A percentile compares a stretch with the other conserved stretches of the same genome.
Evolutionary conservation across 371 early-diverging fungal species (phyloP).

Genomic region (Dichotomocladium elegans): DNA sequence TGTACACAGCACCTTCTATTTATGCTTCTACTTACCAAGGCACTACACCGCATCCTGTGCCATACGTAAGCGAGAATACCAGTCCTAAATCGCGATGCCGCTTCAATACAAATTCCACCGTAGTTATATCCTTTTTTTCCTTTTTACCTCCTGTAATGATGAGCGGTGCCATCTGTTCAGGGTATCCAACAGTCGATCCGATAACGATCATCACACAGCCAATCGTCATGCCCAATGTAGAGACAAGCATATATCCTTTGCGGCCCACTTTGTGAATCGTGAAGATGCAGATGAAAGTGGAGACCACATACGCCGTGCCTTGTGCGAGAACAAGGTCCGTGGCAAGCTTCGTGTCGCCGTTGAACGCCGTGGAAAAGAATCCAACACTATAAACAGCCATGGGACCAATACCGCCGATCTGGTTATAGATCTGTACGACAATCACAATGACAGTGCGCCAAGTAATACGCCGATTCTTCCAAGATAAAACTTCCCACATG

Average conservation of each 20-base stretch:
- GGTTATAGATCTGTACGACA: conserved; percentile 46
- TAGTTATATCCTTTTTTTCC: background rate
- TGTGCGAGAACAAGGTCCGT: conserved; percentile 34
- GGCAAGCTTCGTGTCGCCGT: conserved; percentile 24
- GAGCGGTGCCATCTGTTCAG: conserved; percentile 21
- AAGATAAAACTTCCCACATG: conserved; percentile 33
- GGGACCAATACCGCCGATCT: conserved; percentile 46
- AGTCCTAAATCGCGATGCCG: too few species aligned
- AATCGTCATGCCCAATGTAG: conserved; percentile 31
- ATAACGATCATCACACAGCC: conserved; percentile 36
- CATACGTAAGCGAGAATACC: conserved; percentile 34
- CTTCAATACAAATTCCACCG: background rate
- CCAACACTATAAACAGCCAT: conserved; percentile 38
- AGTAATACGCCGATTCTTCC: conserved; percentile 27
- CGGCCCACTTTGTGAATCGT: conserved; percentile 42
- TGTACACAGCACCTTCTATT: too few species aligned
- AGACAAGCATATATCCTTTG: conserved; percentile 42
- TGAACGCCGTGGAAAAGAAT: conserved; percentile 30
- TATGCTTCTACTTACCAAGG: too few species aligned
- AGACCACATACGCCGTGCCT: conserved; percentile 33
- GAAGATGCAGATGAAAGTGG: conserved; percentile 29
- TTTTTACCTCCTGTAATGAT: conserved; percentile 22
- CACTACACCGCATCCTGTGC: conserved; percentile 47
- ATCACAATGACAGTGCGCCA: conserved; percentile 40
- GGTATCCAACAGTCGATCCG: conserved; percentile 18